phyloP scores from a whole-genome alignment of 1,139 yeast species.

The Yamadazyma triangularis region DNA sequence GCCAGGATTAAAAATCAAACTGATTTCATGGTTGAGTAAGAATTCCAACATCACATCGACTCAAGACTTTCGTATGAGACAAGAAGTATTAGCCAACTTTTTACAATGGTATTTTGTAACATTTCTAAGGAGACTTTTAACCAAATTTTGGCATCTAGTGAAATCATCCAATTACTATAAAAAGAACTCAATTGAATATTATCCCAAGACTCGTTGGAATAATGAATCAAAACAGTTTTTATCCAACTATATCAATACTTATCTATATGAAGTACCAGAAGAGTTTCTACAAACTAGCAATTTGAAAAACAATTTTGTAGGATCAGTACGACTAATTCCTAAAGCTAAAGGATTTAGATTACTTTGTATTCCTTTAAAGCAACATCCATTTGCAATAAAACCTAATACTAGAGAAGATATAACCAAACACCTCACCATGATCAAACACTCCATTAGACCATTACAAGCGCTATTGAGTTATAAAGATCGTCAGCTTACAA shows the following conservation, averaged over 20 bases:
- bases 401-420: constrained; percentile 8
- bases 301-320: constrained; percentile 20
- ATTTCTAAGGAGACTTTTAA: constrained; percentile 46
- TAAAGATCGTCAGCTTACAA: constrained; percentile 15
- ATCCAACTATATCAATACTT: constrained; percentile 29
- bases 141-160: constrained; percentile 56
- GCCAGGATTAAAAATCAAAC: constrained; percentile 28
- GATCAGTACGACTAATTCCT: constrained; percentile 48
- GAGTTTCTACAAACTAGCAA: constrained; percentile 6
- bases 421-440: constrained; percentile 14
- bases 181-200: constrained; percentile 31
- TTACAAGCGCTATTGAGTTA: constrained; percentile 12
- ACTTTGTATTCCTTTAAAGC: constrained; percentile 51
- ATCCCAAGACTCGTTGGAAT: constrained; percentile 60
- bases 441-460: constrained; percentile 19
- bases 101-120: constrained; percentile 54
- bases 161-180: constrained; percentile 46
- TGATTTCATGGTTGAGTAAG: constrained; percentile 46
- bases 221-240: constrained; percentile 38
- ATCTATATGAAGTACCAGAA: constrained; percentile 16
- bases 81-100: constrained; percentile 32
- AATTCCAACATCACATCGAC: constrained; percentile 20
- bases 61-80: constrained; percentile 34
- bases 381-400: constrained; percentile 11
- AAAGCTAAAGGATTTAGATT: constrained; percentile 54